Base-by-base conservation (phyloP, 1,284 basidiomycete species). In the Austroboletus rostrupii region DNA sequence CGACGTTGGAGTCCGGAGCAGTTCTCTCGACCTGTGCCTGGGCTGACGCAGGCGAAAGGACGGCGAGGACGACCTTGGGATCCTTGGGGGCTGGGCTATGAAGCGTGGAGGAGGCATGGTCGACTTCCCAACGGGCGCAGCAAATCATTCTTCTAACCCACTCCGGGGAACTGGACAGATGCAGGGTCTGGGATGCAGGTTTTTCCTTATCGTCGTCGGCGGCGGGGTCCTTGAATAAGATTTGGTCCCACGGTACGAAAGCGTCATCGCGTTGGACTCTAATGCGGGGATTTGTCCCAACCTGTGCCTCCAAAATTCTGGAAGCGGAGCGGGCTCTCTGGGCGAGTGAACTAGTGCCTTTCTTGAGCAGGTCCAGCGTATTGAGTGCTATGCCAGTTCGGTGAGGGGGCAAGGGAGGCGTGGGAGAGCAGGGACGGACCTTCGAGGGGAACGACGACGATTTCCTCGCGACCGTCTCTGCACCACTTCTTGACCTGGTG, bases 341-440 rank as follows among this genome's bases (percentile, higher is more conserved):
- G 0, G 92, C 91, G 19, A 92, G 77, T 0, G 80, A 70, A 31
- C 77, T 85, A 0, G 83, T 83, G 2, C 92, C 92, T 66, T 95
- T 96, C 77, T 97, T 97, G 58, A 96, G 80, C 6, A 95, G 73
- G 66, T 97, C 93, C n/a, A 97, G 80, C 0, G 92, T 96, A 62
- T 92, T 92, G 29, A 96, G 77, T 6, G 88, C 92, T 93, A 62
- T 1, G 31, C 20, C 29, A 23, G 32, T 45, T 20, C 28, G 8
- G 32, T 68, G 46, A 65, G 61, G 26, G 38, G 9, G 29, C 43
- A 47, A 32, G 13, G 9, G 3, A 28, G 10, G 31, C 9, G 32
- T 35, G 19, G 21, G 40, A 42, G 26, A 23, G 28, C 7, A 5
- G 33, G 37, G 13, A 73, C 80, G 50, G 59, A 92, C 91, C 89